A percentile compares a stretch with the other conserved stretches of the same genome.
These are phyloP conservation scores for Brettanomyces sp. DNA, from an alignment of 805 yeast species.

Conservation along the genomic window DNA sequence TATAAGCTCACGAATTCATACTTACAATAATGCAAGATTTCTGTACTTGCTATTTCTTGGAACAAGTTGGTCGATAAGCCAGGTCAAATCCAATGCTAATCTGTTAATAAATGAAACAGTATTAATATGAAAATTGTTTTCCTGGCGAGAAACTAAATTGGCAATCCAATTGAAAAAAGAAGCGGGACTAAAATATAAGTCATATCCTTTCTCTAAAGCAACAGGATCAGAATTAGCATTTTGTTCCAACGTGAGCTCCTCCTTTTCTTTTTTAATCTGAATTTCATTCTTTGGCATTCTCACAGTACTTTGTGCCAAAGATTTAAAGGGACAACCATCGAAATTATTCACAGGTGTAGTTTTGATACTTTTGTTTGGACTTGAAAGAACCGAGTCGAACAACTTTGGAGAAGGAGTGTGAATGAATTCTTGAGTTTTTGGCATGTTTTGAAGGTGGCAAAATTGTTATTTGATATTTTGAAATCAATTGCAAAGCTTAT, in stretches of 20 bases:
- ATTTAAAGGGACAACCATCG: too few relatives aligned
- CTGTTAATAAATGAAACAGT: slow-evolving; percentile 11
- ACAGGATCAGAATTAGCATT: too few relatives aligned
- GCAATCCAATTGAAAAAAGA: slow-evolving; percentile 2
- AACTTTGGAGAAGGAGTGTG: not conserved
- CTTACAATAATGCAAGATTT: slow-evolving; percentile 17
- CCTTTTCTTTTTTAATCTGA: too few relatives aligned
- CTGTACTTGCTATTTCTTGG: slow-evolving; percentile 17
- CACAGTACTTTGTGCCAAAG: too few relatives aligned
- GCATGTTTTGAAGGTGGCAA: too few relatives aligned
- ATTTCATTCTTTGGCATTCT: too few relatives aligned
- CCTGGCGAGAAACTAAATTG: not conserved
- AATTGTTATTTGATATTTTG: too few relatives aligned
- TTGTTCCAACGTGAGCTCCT: too few relatives aligned
- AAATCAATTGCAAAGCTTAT: too few relatives aligned
- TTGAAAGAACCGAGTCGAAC: not conserved
- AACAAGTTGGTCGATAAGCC: slow-evolving; percentile 11
- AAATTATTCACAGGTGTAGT: not conserved
- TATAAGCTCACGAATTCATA: slow-evolving; percentile 2
- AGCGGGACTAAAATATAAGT: not conserved
- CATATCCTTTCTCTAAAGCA: too few relatives aligned
- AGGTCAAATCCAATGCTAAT: slow-evolving; percentile 9
- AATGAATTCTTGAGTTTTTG: not conserved
- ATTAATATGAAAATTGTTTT: not conserved
- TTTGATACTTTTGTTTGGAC: not conserved